Conservation (phyloP, 176 grass and related monocot genomes). For the Oryza coarctata region DNA sequence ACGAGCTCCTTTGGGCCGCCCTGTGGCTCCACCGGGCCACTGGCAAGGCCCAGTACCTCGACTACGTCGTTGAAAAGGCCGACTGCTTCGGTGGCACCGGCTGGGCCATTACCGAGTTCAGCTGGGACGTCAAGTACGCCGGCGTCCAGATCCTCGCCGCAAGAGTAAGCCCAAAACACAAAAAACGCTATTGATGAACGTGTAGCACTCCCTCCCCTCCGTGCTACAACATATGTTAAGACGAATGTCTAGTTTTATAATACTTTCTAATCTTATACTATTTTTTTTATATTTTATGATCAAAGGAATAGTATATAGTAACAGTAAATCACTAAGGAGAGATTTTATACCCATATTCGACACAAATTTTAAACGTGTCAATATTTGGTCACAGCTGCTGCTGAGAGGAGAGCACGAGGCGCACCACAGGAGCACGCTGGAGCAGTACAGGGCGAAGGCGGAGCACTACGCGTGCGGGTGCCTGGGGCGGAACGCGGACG, state of each 20-base stretch:
- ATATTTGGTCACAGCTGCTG: slow-evolving; percentile 33
- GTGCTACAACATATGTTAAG: no score
- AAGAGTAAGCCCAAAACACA: slow-evolving; percentile 38
- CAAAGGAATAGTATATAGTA: no score
- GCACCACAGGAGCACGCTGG: slow-evolving; percentile 44
- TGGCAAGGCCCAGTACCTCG: slow-evolving; percentile 47
- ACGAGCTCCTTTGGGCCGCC: slow-evolving; percentile 83
- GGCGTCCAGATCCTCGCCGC: slow-evolving; percentile 77
- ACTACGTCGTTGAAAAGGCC: slow-evolving; percentile 69
- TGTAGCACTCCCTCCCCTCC: no score
- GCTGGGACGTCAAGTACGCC: slow-evolving; percentile 94
- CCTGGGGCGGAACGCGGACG: slow-evolving; percentile 49
- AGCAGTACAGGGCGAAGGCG: slow-evolving; percentile 71
- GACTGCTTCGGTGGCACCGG: slow-evolving; percentile 65
- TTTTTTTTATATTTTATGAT: no score
- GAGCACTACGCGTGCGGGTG: slow-evolving; percentile 74
- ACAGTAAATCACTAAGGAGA: neutral
- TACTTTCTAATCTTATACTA: no score
- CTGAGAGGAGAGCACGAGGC: slow-evolving; percentile 44
- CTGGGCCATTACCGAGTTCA: slow-evolving; percentile 88
- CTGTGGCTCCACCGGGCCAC: slow-evolving; percentile 84
- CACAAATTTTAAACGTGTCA: no score
- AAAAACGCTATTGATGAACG: neutral
- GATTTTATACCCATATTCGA: no score
- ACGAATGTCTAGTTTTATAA: no score